Percentiles rank a stretch among this genome's conserved stretches.
Evolutionary conservation across 371 early-diverging fungal species (phyloP).

Genomic region (Cladochytrium tenue): DNA sequence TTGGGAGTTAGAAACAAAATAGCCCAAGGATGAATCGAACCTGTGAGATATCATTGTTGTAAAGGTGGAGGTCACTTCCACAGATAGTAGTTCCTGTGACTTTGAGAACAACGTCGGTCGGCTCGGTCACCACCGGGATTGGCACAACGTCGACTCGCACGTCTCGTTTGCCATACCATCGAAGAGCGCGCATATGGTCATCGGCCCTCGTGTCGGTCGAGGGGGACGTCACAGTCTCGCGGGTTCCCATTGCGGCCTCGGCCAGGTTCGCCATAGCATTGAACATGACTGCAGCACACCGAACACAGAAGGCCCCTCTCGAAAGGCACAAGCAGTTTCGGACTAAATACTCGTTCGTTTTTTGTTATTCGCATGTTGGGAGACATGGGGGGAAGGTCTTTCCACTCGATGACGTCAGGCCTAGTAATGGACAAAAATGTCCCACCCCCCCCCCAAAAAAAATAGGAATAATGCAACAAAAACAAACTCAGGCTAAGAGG

Average conservation of each 20-base stretch:
- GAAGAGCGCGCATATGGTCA: neutral
- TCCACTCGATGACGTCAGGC: no score
- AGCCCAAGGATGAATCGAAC: neutral
- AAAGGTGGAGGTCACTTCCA: constrained; percentile 64
- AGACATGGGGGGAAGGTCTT: no score
- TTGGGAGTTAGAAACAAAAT: neutral
- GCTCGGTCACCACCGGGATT: constrained; percentile 1
- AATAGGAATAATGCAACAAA: neutral
- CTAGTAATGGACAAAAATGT: no score
- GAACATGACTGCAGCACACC: no score
- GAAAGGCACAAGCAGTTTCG: no score
- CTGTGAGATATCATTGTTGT: constrained; percentile 51
- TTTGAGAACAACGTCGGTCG: neutral
- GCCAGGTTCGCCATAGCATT: neutral
- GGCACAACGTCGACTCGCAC: constrained; percentile 3
- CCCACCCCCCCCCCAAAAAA: no score
- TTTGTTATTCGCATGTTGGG: no score
- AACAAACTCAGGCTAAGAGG: no score
- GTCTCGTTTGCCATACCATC: neutral
- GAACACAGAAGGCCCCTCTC: no score
- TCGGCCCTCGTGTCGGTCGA: neutral
- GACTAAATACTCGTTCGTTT: no score
- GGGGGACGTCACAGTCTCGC: neutral
- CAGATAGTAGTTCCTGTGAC: constrained; percentile 61
- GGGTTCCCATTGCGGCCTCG: neutral